phyloP scores from a whole-genome alignment of 805 yeast species.

The Metschnikowia similis region DNA sequence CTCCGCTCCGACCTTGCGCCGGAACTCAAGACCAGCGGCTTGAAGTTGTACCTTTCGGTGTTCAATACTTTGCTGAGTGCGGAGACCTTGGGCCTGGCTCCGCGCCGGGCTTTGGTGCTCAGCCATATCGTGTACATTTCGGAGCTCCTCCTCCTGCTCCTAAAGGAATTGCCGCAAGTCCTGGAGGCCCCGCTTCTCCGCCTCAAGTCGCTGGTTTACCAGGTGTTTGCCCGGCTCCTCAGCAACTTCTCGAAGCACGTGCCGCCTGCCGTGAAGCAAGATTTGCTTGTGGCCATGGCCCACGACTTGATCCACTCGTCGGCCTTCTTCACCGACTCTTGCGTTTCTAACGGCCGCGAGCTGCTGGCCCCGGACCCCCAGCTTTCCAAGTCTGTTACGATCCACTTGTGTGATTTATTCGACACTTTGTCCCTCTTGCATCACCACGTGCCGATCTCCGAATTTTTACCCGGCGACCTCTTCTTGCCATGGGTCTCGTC shows the following conservation, averaged over 20 bases:
- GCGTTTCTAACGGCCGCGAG: background rate
- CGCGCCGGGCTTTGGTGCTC: slow-evolving; percentile 34
- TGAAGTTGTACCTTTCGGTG: slow-evolving; percentile 51
- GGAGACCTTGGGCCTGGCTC: slow-evolving; percentile 37
- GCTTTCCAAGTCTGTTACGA: background rate
- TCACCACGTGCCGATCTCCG: slow-evolving; percentile 19
- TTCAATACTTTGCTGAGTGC: slow-evolving; percentile 50
- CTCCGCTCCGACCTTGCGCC: slow-evolving; percentile 25
- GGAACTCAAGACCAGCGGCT: slow-evolving; percentile 44
- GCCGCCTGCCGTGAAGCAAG: slow-evolving; percentile 13
- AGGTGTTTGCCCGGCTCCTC: slow-evolving; percentile 21
- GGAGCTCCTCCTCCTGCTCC: slow-evolving; percentile 5
- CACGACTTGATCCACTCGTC: slow-evolving; percentile 23
- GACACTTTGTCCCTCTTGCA: slow-evolving; percentile 31
- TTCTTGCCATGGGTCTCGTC: slow-evolving; percentile 17
- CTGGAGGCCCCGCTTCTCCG: slow-evolving; percentile 15
- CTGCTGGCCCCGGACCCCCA: background rate
- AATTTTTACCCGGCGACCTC: slow-evolving; percentile 14
- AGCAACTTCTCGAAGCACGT: slow-evolving; percentile 27
- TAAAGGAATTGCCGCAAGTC: background rate
- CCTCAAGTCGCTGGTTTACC: slow-evolving; percentile 27
- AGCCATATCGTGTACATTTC: slow-evolving; percentile 19
- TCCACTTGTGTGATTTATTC: slow-evolving; percentile 25
- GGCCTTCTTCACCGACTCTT: background rate
- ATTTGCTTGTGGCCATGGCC: slow-evolving; percentile 14